Evolutionary conservation across 2,329 filamentous ascomycete genomes (phyloP).

Genomic region (Colletotrichum australisinense): DNA sequence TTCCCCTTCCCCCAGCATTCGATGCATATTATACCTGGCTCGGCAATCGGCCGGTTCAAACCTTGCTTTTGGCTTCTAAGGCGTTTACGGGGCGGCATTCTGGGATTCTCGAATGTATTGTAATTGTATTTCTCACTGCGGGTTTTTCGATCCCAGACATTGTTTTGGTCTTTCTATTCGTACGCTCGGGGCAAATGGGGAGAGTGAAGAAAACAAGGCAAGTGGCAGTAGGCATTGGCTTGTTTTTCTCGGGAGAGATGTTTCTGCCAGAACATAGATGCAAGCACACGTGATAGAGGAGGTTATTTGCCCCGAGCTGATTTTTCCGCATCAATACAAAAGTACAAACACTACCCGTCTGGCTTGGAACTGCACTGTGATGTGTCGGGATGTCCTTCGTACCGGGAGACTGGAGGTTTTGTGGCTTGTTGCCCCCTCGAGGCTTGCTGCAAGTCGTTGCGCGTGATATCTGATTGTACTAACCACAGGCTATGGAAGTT

Average conservation of each 20-base stretch:
- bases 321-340: slow-evolving; percentile 32
- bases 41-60: slow-evolving; percentile 20
- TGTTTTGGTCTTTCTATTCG: slow-evolving; percentile 11
- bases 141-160: slow-evolving; percentile 9
- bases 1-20: slow-evolving; percentile 25
- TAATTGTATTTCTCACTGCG: slow-evolving; percentile 32
- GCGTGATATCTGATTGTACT: too few species aligned
- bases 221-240: slow-evolving; percentile 19
- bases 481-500: too few species aligned
- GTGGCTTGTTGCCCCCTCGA: too few species aligned
- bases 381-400: neutral
- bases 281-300: slow-evolving; percentile 7
- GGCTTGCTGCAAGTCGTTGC: too few species aligned
- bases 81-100: slow-evolving; percentile 29
- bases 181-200: neutral
- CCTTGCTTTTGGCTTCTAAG: slow-evolving; percentile 15
- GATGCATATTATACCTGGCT: slow-evolving; percentile 33
- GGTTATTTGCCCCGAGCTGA: slow-evolving; percentile 9
- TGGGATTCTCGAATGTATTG: slow-evolving; percentile 23
- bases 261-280: neutral
- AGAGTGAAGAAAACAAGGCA: neutral
- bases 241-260: neutral
- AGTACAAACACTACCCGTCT: neutral
- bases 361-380: neutral
- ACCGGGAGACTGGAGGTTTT: too few species aligned